Base-by-base conservation (phyloP, 208 protist species). In the Naegleria lovaniensis region DNA sequence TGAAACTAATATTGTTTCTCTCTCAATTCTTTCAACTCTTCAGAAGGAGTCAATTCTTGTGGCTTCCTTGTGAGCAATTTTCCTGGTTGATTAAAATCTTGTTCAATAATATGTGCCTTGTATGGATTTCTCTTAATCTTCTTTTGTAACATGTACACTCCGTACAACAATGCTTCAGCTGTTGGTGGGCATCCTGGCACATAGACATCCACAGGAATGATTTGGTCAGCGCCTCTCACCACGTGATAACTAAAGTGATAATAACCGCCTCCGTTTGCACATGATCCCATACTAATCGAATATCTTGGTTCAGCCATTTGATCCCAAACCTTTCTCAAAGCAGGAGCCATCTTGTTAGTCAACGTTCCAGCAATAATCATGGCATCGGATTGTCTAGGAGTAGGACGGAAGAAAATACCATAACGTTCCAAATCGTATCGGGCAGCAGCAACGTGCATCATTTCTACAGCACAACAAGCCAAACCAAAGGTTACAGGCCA, bases 341-440 rank as follows among this genome's bases (percentile, higher is more conserved):
- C 96, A 39, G 98, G 98, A 3, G 98, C 98, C 98, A 99, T 99
- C 93, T 99, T 99, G 94, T 99, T 99, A 48, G 98, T 99, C 29
- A 99, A 97, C 29, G 98, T 99, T 86, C 98, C 98, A 0, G 98
- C 98, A n/a, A 99, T 98, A 92, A 99, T 99, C 93, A 99, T 99
- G 88, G 98, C 97, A 93, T 99, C 98, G 4, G 98, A 97, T 94
- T 99, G 98, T 84, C 98, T 97, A 29, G 96, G 96, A 29, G 95
- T 96, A 1, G 97, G 95, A 83, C 97, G 96, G 92, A 98, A 98
- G 89, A 99, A 96, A 91, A 99, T 98, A 93, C 98, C 98, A 91
- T 99, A 98, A 59, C 98, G 96, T 95, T 99, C 98, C 92, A 99
- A 94, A 93, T 99, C 98, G 93, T 99, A 99, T 13, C 98, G 96